Evolutionary conservation across 768 basidiomycete genomes (phyloP).

Genomic region (Cyclocybe cylindracea): DNA sequence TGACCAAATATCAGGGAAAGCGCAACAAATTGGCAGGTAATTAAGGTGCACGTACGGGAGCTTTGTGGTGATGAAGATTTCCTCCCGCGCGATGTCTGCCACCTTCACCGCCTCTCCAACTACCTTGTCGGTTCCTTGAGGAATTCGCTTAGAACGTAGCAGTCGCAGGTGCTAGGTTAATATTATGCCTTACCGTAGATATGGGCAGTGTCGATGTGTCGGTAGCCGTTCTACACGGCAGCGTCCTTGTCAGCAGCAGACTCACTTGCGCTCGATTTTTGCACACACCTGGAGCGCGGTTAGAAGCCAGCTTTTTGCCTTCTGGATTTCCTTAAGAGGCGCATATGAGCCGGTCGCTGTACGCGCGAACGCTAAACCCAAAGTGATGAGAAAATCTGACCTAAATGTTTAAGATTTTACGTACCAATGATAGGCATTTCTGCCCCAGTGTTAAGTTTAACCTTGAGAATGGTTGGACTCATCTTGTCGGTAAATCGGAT

Average conservation of each 20-base stretch:
- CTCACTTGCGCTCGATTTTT: background rate
- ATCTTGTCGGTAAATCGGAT: background rate
- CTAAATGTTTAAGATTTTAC: no score
- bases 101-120: constrained; percentile 47
- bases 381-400: no score
- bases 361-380: background rate
- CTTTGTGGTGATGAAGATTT: constrained; percentile 54
- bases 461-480: no score
- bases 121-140: constrained; percentile 34
- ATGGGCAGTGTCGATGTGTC: constrained; percentile 43
- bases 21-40: background rate
- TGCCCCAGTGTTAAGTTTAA: no score
- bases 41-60: constrained; percentile 30
- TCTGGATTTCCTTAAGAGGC: constrained; percentile 34
- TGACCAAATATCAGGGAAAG: background rate
- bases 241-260: no score
- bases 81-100: constrained; percentile 48
- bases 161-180: no score
- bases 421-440: no score
- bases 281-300: constrained; percentile 37
- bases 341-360: constrained; percentile 43
- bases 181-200: constrained; percentile 26
- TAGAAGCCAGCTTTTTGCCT: constrained; percentile 38
- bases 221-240: constrained; percentile 34
- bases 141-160: constrained; percentile 9